Evolutionary conservation across 441 rosid species (phyloP).

Genomic region (Omphalea diandra): DNA sequence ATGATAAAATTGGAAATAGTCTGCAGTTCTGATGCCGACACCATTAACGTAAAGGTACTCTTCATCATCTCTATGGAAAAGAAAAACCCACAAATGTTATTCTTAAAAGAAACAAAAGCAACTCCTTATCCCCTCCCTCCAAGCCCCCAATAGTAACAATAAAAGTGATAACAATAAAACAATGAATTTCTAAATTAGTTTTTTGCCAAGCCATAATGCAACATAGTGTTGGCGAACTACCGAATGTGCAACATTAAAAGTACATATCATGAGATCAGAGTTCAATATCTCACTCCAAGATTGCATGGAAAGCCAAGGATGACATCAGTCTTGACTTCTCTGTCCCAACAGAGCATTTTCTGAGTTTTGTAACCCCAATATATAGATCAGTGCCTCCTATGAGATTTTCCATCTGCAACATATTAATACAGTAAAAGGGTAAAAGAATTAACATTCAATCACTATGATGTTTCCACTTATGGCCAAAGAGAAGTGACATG

Average conservation of each 20-base stretch:
- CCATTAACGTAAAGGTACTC: constrained; percentile 56
- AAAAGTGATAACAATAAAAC: background rate
- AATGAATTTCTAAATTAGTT: background rate
- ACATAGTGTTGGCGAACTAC: constrained; percentile 2
- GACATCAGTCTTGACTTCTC: constrained; percentile 51
- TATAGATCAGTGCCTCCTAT: constrained; percentile 38
- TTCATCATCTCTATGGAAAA: constrained; percentile 55
- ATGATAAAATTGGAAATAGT: constrained; percentile 59
- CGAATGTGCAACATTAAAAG: background rate
- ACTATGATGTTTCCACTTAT: background rate
- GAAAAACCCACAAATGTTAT: background rate
- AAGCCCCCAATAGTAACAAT: no score
- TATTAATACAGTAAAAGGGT: constrained; percentile 11
- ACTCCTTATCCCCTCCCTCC: no score
- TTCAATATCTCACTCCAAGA: constrained; percentile 46
- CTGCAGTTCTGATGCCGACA: constrained; percentile 59
- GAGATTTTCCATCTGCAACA: constrained; percentile 46
- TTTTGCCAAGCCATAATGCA: background rate
- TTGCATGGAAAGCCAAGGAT: constrained; percentile 54
- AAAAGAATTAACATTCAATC: background rate
- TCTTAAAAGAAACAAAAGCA: background rate
- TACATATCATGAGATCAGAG: background rate
- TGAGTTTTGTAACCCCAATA: constrained; percentile 60
- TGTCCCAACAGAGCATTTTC: constrained; percentile 53
- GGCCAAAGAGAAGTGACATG: background rate